Conservation (phyloP, 2,329 filamentous ascomycete species). For the Lasiodiplodia sp. region DNA sequence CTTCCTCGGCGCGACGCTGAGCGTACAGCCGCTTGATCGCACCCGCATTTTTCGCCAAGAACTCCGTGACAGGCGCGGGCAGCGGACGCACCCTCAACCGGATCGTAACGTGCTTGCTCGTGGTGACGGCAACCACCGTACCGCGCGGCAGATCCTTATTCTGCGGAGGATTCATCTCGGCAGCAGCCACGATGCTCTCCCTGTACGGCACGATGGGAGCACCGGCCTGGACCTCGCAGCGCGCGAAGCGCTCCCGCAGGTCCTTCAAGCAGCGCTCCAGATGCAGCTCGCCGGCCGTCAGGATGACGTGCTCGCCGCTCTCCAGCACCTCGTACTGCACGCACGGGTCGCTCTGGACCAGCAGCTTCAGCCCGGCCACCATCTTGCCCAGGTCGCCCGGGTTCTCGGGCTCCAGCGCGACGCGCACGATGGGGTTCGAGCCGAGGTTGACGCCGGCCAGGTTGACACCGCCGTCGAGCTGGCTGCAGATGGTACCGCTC, state of each 20-base stretch:
- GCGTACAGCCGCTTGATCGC: slow-evolving; percentile 82
- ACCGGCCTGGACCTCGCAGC: slow-evolving; percentile 92
- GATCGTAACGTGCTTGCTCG: slow-evolving; percentile 85
- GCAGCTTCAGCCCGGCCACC: slow-evolving; percentile 83
- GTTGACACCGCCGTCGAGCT: slow-evolving; percentile 85
- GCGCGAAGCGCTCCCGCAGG: slow-evolving; percentile 88
- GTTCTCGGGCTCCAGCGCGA: slow-evolving; percentile 91
- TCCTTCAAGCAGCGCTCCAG: slow-evolving; percentile 94
- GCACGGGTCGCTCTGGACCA: slow-evolving; percentile 95
- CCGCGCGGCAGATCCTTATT: slow-evolving; percentile 89
- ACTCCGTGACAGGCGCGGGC: slow-evolving; percentile 79
- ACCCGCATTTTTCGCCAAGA: slow-evolving; percentile 79
- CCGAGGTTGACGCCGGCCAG: slow-evolving; percentile 83
- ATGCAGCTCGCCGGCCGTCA: slow-evolving; percentile 94
- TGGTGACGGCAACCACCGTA: slow-evolving; percentile 75
- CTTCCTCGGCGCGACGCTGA: slow-evolving; percentile 64
- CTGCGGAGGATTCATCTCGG: slow-evolving; percentile 90
- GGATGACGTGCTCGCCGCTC: slow-evolving; percentile 91
- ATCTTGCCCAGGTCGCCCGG: slow-evolving; percentile 93
- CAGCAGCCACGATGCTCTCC: slow-evolving; percentile 84
- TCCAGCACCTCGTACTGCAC: slow-evolving; percentile 93
- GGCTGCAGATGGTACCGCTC: slow-evolving; percentile 90
- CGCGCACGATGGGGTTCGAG: slow-evolving; percentile 90
- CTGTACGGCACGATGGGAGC: slow-evolving; percentile 95
- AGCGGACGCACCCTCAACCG: slow-evolving; percentile 80